These are phyloP conservation scores for Ceratocystiopsis brevicomis DNA, from an alignment of 2,329 filamentous ascomycete species.

Conservation along the genomic window DNA sequence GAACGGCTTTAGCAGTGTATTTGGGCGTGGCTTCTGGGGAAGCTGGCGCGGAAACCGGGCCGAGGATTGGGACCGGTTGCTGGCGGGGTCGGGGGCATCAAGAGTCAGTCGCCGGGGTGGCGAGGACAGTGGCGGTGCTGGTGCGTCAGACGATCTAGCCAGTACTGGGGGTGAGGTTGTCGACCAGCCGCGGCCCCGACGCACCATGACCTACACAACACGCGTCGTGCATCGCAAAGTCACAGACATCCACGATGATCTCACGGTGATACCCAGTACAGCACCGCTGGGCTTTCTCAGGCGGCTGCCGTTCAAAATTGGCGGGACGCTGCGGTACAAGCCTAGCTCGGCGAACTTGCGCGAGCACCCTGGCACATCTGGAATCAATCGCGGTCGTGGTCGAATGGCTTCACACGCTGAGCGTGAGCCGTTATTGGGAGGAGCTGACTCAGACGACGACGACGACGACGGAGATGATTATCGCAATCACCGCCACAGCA, in stretches of 20 bases:
- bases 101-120: constrained; percentile 15
- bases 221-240: constrained; percentile 17
- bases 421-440: constrained; percentile 46
- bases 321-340: constrained; percentile 67
- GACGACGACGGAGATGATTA: background rate
- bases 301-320: constrained; percentile 67
- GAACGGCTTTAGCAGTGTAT: constrained; percentile 14
- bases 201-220: constrained; percentile 81
- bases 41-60: constrained; percentile 45
- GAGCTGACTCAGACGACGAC: constrained; percentile 23
- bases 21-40: constrained; percentile 43
- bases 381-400: no score
- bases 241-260: constrained; percentile 35
- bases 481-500: background rate
- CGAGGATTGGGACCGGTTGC: constrained; percentile 69
- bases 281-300: constrained; percentile 72
- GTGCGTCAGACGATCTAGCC: constrained; percentile 9
- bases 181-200: constrained; percentile 51
- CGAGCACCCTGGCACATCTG: constrained; percentile 43
- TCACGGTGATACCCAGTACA: constrained; percentile 77
- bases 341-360: constrained; percentile 80
- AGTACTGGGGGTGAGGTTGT: constrained; percentile 16
- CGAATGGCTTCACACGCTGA: constrained; percentile 16
- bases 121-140: constrained; percentile 9
- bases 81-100: constrained; percentile 46